Base-by-base conservation (phyloP, 2,329 filamentous ascomycete genomes). In the Salinomyces thailandicus region DNA sequence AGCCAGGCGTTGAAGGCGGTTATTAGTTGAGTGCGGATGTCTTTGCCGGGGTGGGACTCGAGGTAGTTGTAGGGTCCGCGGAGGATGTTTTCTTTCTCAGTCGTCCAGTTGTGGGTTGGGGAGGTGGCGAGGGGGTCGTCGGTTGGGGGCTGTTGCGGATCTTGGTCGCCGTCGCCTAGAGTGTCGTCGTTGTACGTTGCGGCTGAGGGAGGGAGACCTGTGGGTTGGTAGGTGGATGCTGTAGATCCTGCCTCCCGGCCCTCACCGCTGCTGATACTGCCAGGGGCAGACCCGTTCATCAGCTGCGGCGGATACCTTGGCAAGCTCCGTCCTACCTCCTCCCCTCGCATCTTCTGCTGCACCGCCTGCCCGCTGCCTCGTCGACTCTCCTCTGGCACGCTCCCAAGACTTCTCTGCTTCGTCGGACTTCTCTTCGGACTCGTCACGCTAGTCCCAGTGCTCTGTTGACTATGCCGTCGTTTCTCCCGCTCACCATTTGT, bases 41-140 rank as follows among this genome's bases (percentile, higher is more conserved):
- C 83, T 62, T 93, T 91, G 46, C 85, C 85, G 0, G 84, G 83
- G 45, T 86, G 79, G 30, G 74, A 73, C 51, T 78, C 73, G 43
- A 91, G 71, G 59, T 93, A 93, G 54, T 89, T 79, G 52, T 77
- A 93, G 1, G 85, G 85, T 0, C 79, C 85, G 32, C 79, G 67
- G 36, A 93, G 66, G 42, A 89, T 78, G 57, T 75, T 75, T 58
- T 91, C 83, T 64, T 91, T 89, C 51, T 81, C 73, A 2, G 68
- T 60, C 5, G 73, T 77, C 84, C 84, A 91, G 13, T n/a, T 30
- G 16, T 41, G 32, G 14, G 37, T 33, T 26, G 22, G 13, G n/a
- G 34, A 19, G 9, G 16, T 19, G 26, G 26, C 5, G 12, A 14
- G n/a, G 13, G 5, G 20, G 20, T 11, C 17, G 18, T n/a, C n/a